Evolutionary conservation across 148 eudicot species (phyloP), one percentile per base, ranked within the genome.

Genomic region (Chenopodium berlandieri): DNA sequence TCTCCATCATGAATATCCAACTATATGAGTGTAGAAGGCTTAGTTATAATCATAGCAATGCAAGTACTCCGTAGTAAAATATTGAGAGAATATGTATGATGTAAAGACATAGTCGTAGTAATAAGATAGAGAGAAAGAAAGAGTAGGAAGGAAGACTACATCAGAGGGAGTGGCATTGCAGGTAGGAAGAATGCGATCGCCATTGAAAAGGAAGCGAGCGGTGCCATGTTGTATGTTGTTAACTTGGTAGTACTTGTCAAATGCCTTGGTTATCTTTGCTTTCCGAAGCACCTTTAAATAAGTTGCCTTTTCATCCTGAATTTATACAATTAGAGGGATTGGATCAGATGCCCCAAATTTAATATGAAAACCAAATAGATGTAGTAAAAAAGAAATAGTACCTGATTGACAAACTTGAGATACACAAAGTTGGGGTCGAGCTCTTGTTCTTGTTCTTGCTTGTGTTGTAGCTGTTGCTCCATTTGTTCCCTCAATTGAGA

Each of bases 321-420:
- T 37, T 37, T 37, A 37, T 6, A 37, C 7, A n/a, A n/a, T n/a
- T n/a, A n/a, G n/a, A n/a, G n/a, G n/a, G n/a, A n/a, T n/a, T n/a
- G n/a, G n/a, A n/a, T n/a, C n/a, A n/a, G n/a, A n/a, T n/a, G n/a
- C n/a, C n/a, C n/a, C n/a, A n/a, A n/a, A n/a, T n/a, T n/a, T n/a
- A n/a, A n/a, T n/a, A n/a, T n/a, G n/a, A n/a, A n/a, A n/a, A 37
- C 40, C 7, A 37, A 4, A 37, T 37, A 5, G 40, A 4, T 9
- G 52, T 11, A 48, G 52, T 48, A 48, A 48, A 48, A 9, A 2
- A 48, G n/a, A 46, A 46, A 46, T 6, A 48, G 52, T 9, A 76
- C 78, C 66, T 56, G 78, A 19, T 76, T 34, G 4, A 58, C 34
- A 58, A 76, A 54, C 19, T 76, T 76, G 48, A 76, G 12, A 37